These are phyloP conservation scores for Arthrobotrys pseudoclavata DNA, from an alignment of 2,329 filamentous ascomycete genomes.

Conservation along the genomic window DNA sequence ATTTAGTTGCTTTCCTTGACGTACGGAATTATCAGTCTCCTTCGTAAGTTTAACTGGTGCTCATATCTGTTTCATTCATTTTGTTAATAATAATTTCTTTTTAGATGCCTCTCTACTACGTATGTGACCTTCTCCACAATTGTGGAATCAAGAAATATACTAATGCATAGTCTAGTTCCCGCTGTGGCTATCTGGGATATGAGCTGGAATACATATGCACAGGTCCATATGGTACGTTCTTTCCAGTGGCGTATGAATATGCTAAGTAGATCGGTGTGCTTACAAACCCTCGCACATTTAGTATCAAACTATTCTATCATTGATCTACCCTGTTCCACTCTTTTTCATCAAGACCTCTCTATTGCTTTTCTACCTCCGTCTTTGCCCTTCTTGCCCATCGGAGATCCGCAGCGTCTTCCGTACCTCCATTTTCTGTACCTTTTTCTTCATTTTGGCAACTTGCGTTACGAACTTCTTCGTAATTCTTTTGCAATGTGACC, in stretches of 20 bases:
- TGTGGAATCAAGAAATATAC: not conserved
- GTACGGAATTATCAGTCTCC: slow-evolving; percentile 40
- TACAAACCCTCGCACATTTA: not conserved
- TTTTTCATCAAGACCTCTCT: slow-evolving; percentile 55
- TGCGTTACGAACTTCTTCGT: slow-evolving; percentile 42
- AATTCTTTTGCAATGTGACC: slow-evolving; percentile 50
- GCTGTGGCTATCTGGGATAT: slow-evolving; percentile 52
- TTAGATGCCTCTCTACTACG: slow-evolving; percentile 37
- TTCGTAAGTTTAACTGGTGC: slow-evolving; percentile 28
- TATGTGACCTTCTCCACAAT: not conserved
- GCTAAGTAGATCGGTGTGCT: not conserved
- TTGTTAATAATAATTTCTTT: not conserved
- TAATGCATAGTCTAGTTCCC: slow-evolving; percentile 28
- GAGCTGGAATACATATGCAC: slow-evolving; percentile 49
- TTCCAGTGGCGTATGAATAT: not conserved
- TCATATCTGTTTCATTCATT: not conserved
- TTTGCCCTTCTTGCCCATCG: slow-evolving; percentile 52
- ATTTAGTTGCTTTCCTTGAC: slow-evolving; percentile 29
- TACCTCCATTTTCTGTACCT: slow-evolving; percentile 47
- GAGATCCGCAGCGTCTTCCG: slow-evolving; percentile 54
- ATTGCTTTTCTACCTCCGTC: slow-evolving; percentile 46
- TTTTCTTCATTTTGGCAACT: slow-evolving; percentile 54
- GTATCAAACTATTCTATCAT: slow-evolving; percentile 50
- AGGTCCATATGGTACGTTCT: slow-evolving; percentile 34
- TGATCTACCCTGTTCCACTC: slow-evolving; percentile 45